phyloP scores from a whole-genome alignment of 805 yeast species.

The Candida chauliodis region DNA sequence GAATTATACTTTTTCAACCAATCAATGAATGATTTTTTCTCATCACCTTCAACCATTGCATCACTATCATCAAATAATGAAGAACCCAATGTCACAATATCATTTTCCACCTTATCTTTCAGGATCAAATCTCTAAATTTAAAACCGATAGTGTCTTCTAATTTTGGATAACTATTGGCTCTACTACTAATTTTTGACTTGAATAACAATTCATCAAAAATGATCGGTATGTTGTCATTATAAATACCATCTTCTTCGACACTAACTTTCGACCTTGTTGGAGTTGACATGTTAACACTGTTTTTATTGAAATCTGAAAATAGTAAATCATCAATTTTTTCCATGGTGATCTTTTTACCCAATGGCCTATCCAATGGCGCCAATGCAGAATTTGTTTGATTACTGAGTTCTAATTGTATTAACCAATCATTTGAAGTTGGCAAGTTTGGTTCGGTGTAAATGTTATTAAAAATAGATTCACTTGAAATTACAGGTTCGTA shows the following conservation, averaged over 20 bases:
- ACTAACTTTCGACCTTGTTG: conserved; percentile 8
- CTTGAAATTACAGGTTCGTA: conserved; percentile 62
- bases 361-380: conserved; percentile 22
- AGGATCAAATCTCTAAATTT: conserved; percentile 19
- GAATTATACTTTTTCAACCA: conserved; percentile 56
- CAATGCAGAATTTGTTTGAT: conserved; percentile 42
- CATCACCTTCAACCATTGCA: too few relatives aligned
- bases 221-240: conserved; percentile 13
- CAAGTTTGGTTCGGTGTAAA: conserved; percentile 42
- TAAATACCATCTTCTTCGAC: conserved; percentile 11
- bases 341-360: conserved; percentile 18
- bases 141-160: conserved; percentile 9
- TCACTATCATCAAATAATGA: conserved; percentile 43
- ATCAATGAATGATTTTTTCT: conserved; percentile 34
- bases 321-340: conserved; percentile 45
- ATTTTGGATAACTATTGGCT: conserved; percentile 25
- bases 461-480: conserved; percentile 29
- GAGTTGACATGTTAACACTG: conserved; percentile 11
- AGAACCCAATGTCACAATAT: conserved; percentile 56
- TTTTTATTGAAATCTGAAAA: conserved; percentile 43
- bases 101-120: conserved; percentile 20
- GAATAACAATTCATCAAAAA: conserved; percentile 18
- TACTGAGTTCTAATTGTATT: conserved; percentile 54
- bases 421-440: conserved; percentile 62
- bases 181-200: conserved; percentile 21